These are phyloP conservation scores for Citrus sp. DNA, from an alignment of 345 rosid genomes.

Conservation along the genomic window DNA sequence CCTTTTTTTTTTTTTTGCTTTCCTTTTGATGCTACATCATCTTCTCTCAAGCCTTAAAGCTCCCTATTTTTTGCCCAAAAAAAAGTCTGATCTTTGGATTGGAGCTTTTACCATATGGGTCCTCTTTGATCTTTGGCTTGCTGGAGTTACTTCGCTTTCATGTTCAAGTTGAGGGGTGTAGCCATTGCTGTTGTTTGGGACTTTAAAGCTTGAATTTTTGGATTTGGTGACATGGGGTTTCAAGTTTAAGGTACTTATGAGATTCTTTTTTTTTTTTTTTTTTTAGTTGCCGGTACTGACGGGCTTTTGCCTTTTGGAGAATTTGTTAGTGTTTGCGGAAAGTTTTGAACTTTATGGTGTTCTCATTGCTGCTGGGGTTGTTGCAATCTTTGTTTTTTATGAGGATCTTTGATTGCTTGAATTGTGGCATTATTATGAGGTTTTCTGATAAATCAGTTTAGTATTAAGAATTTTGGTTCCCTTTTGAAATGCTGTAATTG, in stretches of 20 bases:
- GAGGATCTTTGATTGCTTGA: slow-evolving; percentile 22
- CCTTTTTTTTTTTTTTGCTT: not conserved
- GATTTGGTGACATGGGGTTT: slow-evolving; percentile 15
- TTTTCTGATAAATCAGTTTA: not conserved
- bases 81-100: slow-evolving; percentile 12
- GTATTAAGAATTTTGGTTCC: not conserved
- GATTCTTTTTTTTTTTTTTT: not conserved
- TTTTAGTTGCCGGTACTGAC: slow-evolving; percentile 2
- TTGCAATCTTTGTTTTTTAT: slow-evolving; percentile 9
- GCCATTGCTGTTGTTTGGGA: not conserved
- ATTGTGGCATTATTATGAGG: slow-evolving; percentile 20
- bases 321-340: slow-evolving; percentile 11
- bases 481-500: slow-evolving; percentile 16
- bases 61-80: not conserved
- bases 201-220: slow-evolving; percentile 17
- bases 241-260: slow-evolving; percentile 14
- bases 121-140: not conserved
- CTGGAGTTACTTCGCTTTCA: not conserved
- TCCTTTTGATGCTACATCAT: not conserved
- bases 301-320: slow-evolving; percentile 17
- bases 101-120: slow-evolving; percentile 15
- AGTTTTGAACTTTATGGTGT: slow-evolving; percentile 11
- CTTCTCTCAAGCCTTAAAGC: not conserved
- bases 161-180: slow-evolving; percentile 7
- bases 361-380: slow-evolving; percentile 3